A percentile compares a stretch with the other conserved stretches of the same genome.
Conservation (phyloP, 1,139 yeast species). For the Blastobotrys elegans region DNA sequence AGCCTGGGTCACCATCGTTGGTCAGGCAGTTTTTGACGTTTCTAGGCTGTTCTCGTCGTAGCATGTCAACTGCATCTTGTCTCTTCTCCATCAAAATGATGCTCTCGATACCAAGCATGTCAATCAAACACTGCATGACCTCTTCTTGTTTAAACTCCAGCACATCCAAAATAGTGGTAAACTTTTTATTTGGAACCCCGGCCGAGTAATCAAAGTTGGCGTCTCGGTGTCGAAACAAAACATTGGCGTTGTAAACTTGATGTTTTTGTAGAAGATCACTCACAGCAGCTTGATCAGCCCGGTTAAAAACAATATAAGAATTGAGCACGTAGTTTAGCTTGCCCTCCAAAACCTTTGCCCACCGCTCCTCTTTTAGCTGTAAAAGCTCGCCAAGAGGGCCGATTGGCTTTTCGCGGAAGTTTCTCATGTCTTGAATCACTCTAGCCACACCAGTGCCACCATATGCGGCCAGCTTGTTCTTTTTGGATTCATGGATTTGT, state of each 20-base stretch:
- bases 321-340: slow-evolving; percentile 46
- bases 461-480: not conserved
- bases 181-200: slow-evolving; percentile 36
- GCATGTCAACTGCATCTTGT: slow-evolving; percentile 45
- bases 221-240: slow-evolving; percentile 44
- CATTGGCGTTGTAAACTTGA: slow-evolving; percentile 21
- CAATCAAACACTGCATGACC: slow-evolving; percentile 60
- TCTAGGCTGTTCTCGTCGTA: slow-evolving; percentile 21
- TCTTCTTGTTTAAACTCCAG: slow-evolving; percentile 51
- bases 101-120: slow-evolving; percentile 56
- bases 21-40: slow-evolving; percentile 47
- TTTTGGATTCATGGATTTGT: not conserved
- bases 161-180: slow-evolving; percentile 54
- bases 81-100: slow-evolving; percentile 50
- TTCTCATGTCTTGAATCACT: slow-evolving; percentile 3
- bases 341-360: slow-evolving; percentile 61
- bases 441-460: not conserved
- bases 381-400: slow-evolving; percentile 79
- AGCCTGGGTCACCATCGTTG: not conserved
- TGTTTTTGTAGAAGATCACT: slow-evolving; percentile 41
- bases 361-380: slow-evolving; percentile 52
- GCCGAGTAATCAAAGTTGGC: slow-evolving; percentile 51
- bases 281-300: slow-evolving; percentile 53
- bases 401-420: slow-evolving; percentile 50
- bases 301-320: slow-evolving; percentile 63